Evolutionary conservation across 495 filamentous ascomycete genomes (phyloP).

Genomic region (Durotheca rogersii): DNA sequence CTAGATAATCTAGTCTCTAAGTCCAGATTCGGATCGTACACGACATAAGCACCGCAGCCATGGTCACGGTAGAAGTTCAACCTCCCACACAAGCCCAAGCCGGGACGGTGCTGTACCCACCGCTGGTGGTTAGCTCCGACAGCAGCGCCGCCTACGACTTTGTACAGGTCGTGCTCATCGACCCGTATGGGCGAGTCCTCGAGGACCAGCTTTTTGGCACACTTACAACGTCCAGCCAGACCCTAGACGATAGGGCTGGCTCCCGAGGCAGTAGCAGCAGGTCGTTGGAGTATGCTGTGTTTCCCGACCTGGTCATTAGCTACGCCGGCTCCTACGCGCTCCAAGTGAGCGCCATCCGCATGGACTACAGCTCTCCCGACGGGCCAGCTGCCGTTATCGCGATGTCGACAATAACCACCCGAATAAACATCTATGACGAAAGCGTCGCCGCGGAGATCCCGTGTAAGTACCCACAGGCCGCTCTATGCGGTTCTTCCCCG

Average conservation of each 20-base stretch:
- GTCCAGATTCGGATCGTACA: slow-evolving; percentile 1
- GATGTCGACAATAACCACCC: slow-evolving; percentile 11
- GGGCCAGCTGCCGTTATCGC: slow-evolving; percentile 18
- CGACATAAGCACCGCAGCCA: slow-evolving; percentile 9
- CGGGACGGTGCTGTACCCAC: slow-evolving; percentile 24
- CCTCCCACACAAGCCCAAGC: slow-evolving; percentile 24
- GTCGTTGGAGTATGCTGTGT: slow-evolving; percentile 16
- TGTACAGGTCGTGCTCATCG: slow-evolving; percentile 19
- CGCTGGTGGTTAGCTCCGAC: slow-evolving; percentile 23
- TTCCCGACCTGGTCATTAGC: slow-evolving; percentile 21
- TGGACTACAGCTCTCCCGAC: slow-evolving; percentile 24
- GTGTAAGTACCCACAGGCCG: slow-evolving; percentile 7
- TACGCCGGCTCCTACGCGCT: slow-evolving; percentile 17
- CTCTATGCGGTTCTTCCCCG: no score
- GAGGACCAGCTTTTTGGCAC: slow-evolving; percentile 24
- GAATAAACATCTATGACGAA: slow-evolving; percentile 21
- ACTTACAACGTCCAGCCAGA: slow-evolving; percentile 11
- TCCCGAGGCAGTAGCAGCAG: slow-evolving; percentile 19
- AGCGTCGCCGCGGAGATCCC: slow-evolving; percentile 26
- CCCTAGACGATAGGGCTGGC: slow-evolving; percentile 11
- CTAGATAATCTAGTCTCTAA: slow-evolving; percentile 1
- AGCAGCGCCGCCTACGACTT: slow-evolving; percentile 25
- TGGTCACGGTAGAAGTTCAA: slow-evolving; percentile 28
- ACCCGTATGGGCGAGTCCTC: slow-evolving; percentile 24
- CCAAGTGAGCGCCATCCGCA: slow-evolving; percentile 20